phyloP scores from a whole-genome alignment of 805 yeast genomes.

The Phaffomyces opuntiae region DNA sequence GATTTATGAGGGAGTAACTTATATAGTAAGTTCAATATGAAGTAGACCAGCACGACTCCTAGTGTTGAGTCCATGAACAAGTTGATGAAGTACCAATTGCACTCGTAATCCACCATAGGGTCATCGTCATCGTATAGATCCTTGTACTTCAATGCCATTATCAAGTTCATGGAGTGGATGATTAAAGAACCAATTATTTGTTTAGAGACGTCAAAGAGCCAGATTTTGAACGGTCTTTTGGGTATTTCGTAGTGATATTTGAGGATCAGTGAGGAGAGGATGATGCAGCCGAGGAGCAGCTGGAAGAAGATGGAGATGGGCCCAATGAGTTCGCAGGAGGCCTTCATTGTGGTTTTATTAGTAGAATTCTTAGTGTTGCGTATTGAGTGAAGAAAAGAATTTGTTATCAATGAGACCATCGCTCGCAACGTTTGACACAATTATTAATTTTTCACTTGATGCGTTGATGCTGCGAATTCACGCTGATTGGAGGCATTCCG shows the following conservation, averaged over 20 bases:
- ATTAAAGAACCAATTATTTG: constrained; percentile 85
- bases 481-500: no score
- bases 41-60: constrained; percentile 80
- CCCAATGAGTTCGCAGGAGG: constrained; percentile 62
- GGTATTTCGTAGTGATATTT: constrained; percentile 81
- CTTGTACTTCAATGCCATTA: constrained; percentile 48
- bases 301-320: constrained; percentile 83
- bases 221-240: constrained; percentile 78
- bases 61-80: constrained; percentile 86
- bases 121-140: constrained; percentile 30
- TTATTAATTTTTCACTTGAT: no score
- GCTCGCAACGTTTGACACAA: no score
- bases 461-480: no score
- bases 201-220: constrained; percentile 86
- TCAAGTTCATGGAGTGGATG: constrained; percentile 71
- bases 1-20: constrained; percentile 40
- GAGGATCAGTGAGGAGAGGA: constrained; percentile 63
- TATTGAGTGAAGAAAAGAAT: no score
- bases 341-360: not conserved
- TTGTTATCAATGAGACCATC: no score
- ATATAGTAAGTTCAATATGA: constrained; percentile 45
- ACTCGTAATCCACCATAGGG: constrained; percentile 48
- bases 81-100: constrained; percentile 92
- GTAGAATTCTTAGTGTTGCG: no score
- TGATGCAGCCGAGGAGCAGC: constrained; percentile 64